phyloP scores from a whole-genome alignment of 352 stramenopile species.

The Phytopythium aichiense region DNA sequence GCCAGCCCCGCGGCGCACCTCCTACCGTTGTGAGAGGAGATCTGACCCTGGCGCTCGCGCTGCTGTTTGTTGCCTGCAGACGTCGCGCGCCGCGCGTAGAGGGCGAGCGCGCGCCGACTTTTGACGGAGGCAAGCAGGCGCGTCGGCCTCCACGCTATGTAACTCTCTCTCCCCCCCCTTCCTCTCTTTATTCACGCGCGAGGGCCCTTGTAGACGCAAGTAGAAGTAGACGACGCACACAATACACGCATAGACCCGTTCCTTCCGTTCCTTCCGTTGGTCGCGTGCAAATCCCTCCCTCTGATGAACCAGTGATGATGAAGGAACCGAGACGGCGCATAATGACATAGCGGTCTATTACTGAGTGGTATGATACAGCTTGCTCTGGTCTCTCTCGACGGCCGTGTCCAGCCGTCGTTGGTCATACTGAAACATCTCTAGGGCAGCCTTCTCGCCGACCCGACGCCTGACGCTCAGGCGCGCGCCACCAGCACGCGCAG shows the following conservation, averaged over 20 bases:
- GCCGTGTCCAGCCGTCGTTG: neutral
- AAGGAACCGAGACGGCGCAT: neutral
- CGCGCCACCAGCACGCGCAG: slow-evolving; percentile 40
- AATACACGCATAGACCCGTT: slow-evolving; percentile 3
- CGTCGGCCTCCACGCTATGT: neutral
- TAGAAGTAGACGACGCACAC: slow-evolving; percentile 4
- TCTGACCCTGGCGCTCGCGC: neutral
- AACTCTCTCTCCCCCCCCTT: slow-evolving; percentile 4
- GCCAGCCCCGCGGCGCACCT: neutral
- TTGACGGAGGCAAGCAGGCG: neutral
- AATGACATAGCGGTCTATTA: neutral
- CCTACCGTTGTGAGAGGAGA: neutral
- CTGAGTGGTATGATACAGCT: slow-evolving; percentile 6
- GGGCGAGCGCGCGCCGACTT: neutral
- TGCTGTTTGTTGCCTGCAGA: slow-evolving; percentile 3
- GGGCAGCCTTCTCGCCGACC: too few relatives aligned
- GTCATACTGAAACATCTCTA: slow-evolving; percentile 9
- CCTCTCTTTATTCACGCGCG: slow-evolving; percentile 17
- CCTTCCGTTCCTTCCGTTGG: neutral
- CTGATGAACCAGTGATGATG: neutral
- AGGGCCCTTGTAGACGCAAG: slow-evolving; percentile 18
- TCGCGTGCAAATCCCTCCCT: neutral
- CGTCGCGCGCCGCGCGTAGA: slow-evolving; percentile 7
- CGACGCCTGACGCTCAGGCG: neutral
- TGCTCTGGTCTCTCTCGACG: slow-evolving; percentile 1